Percentiles rank a stretch among this genome's conserved stretches.
These are phyloP conservation scores for Trametes villosa DNA, from an alignment of 768 basidiomycete genomes.

Conservation along the genomic window DNA sequence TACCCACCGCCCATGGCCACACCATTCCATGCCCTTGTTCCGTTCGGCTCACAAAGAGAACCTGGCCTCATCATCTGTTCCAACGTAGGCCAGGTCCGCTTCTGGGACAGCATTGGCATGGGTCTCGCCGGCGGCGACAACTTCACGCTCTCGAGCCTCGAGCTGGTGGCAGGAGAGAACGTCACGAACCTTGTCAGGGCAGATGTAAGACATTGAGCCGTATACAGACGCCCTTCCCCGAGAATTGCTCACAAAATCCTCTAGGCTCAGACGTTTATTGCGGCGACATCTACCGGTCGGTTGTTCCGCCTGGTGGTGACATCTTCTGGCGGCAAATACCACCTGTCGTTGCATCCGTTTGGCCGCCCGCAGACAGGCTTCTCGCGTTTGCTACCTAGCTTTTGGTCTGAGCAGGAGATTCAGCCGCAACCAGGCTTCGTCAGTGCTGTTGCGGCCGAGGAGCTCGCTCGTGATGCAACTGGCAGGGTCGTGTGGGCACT, in stretches of 20 bases:
- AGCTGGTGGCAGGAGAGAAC: slow-evolving; percentile 56
- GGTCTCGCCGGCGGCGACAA: slow-evolving; percentile 82
- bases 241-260: background rate
- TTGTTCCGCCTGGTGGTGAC: slow-evolving; percentile 68
- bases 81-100: slow-evolving; percentile 69
- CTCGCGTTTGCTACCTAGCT: slow-evolving; percentile 46
- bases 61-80: slow-evolving; percentile 86
- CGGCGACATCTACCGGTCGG: slow-evolving; percentile 67
- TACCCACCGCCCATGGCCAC: slow-evolving; percentile 56
- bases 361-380: slow-evolving; percentile 54
- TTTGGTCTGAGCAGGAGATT: slow-evolving; percentile 46
- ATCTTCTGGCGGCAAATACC: slow-evolving; percentile 70
- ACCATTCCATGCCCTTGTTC: slow-evolving; percentile 59
- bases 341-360: slow-evolving; percentile 62
- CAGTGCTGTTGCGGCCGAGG: slow-evolving; percentile 61
- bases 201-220: slow-evolving; percentile 49
- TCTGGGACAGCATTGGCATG: slow-evolving; percentile 88
- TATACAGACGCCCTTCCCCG: background rate
- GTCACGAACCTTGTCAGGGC: slow-evolving; percentile 70
- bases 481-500: slow-evolving; percentile 69
- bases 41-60: slow-evolving; percentile 70
- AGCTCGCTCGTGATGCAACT: slow-evolving; percentile 39
- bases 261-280: slow-evolving; percentile 68
- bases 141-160: slow-evolving; percentile 54
- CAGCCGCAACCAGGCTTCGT: slow-evolving; percentile 62